Evolutionary conservation across 2,329 filamentous ascomycete species (phyloP).

Genomic region (Ascochyta clinopodiicola): DNA sequence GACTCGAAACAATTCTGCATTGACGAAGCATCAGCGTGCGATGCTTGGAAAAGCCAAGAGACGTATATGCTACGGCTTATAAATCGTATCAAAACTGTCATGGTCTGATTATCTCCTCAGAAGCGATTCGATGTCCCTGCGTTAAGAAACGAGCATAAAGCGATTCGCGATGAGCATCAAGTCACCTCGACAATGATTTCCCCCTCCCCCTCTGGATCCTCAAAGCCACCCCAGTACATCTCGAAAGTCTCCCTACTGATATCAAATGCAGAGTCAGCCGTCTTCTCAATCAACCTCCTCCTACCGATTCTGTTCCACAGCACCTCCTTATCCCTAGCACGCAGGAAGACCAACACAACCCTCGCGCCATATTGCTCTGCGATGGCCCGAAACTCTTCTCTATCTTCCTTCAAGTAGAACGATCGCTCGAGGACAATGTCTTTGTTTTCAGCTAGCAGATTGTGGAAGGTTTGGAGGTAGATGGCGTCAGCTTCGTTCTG

Average conservation of each 20-base stretch:
- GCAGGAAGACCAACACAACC: constrained; percentile 18
- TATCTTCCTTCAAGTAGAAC: constrained; percentile 20
- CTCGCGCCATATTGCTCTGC: constrained; percentile 10
- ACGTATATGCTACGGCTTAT: neutral
- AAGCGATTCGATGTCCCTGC: neutral
- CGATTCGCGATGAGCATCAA: neutral
- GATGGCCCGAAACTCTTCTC: constrained; percentile 10
- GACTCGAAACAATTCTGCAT: too few relatives aligned
- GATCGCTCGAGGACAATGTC: constrained; percentile 20
- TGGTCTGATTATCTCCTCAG: neutral
- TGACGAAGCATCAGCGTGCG: neutral
- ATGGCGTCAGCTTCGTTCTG: constrained; percentile 9
- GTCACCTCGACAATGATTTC: constrained; percentile 14
- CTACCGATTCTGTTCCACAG: constrained; percentile 16
- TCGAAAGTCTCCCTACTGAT: constrained; percentile 17
- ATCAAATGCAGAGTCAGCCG: constrained; percentile 16
- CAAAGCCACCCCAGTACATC: constrained; percentile 19
- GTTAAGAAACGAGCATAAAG: neutral
- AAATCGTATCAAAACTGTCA: neutral
- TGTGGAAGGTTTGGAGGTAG: constrained; percentile 6
- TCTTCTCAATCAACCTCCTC: constrained; percentile 7
- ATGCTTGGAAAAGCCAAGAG: neutral
- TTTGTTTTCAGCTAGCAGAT: neutral
- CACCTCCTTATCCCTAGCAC: constrained; percentile 10
- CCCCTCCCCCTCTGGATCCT: constrained; percentile 14